Base-by-base conservation (phyloP, 805 yeast species). In the Candida nanaspora region DNA sequence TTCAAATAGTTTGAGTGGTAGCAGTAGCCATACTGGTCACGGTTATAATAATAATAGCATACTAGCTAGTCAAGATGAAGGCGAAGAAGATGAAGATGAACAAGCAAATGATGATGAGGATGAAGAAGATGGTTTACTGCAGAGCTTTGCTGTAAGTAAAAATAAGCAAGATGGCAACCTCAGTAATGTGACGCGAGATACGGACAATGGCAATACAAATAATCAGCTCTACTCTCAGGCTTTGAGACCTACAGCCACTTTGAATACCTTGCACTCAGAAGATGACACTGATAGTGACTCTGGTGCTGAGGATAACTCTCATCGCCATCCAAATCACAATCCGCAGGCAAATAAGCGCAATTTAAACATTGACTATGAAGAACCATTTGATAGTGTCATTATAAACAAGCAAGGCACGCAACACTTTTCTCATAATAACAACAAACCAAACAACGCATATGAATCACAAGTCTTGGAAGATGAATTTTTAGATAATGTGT, bases 381-480 rank as follows among this genome's bases (percentile, higher is more conserved):
- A 34, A 25, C 30, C 21, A 5, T 16, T 21, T 22, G 36, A 33
- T 33, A 33, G 28, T 33, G 28, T 22, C 11, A 22, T 20, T 15
- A 34, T 33, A 10, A 21, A 28, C 28, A 21, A 15, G 9, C 36
- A n/a, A n/a, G n/a, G n/a, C n/a, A n/a, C n/a, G n/a, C n/a, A n/a
- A n/a, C n/a, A n/a, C n/a, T n/a, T 38, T 15, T 16, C 46, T 9
- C 43, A 39, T 22, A 48, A 47, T 20, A 55, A 52, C 38, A 52
- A 48, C 28, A 42, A 46, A 19, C 38, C 52, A 6, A 46, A 50
- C 33, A 43, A 45, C 27, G 52, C 51, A 32, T 40, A 53, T 3
- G 43, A 50, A 35, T 47, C 51, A 3, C 56, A 57, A 35, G 41
- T 47, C 32, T 48, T 46, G 5, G 53, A 57, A 4, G 62, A 59